Evolutionary conservation across 306 rosid species (phyloP), one percentile per base, ranked within the genome.

Genomic region (Trifolium fragiferum): DNA sequence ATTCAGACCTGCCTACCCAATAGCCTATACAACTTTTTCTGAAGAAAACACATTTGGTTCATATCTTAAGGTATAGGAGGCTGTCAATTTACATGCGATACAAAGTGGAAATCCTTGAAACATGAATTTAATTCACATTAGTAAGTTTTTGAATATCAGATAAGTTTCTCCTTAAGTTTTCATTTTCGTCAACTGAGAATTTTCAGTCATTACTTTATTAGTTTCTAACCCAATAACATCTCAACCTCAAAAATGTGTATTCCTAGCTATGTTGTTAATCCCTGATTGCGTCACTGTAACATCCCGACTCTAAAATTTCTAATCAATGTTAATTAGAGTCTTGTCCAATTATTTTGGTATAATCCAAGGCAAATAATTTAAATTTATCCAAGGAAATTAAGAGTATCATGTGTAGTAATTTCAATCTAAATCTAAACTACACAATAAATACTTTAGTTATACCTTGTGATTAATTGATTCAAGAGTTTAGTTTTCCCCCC

Each of bases 61-160:
- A 21, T 19, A 59, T 38, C 10, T 74, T 43, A 38, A 49, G 53
- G 72, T 38, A 65, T 37, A 51, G 57, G 27, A 20, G 65, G 66
- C n/a, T 50, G 78, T 18, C 73, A 18, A 16, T 49, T 27, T 25
- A 49, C 47, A 47, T 12, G 25, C 25, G 16, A 19, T 32, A 32
- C 40, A 14, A 35, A 32, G 63, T 37, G 73, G 51, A 40, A 2
- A 54, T 76, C 73, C 80, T 66, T 61, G 49, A 74, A 49, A 32
- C 35, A 74, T 60, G 49, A 61, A 47, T 61, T 44, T 62, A 62
- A 14, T 61, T 46, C 74, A 33, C 33, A 30, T 51, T 53, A 18
- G 8, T 14, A 62, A 25, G 63, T 63, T 74, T 53, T 1, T 47
- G 38, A 13, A 63, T 33, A 74, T 47, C 53, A 33, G 16, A 49